Percentiles rank a stretch among this genome's conserved stretches.
Conservation (phyloP, 352 stramenopile species). For the Globisporangium sylvaticum region DNA sequence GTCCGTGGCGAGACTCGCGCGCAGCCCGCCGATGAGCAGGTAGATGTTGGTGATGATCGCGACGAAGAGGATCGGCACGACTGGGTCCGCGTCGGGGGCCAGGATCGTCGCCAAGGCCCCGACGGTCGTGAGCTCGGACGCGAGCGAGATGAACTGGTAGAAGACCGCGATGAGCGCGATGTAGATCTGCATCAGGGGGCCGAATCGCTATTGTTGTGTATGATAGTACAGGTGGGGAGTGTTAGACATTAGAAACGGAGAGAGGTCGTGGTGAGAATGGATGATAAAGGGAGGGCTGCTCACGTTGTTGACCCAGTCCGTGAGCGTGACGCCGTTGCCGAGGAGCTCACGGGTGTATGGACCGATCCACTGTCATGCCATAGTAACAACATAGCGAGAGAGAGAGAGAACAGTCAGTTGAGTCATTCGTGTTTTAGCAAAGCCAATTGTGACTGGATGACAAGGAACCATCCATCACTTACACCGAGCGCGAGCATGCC, state of each 20-base stretch:
- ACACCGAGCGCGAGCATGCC: slow-evolving; percentile 53
- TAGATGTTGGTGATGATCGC: slow-evolving; percentile 71
- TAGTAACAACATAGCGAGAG: not conserved
- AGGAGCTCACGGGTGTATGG: slow-evolving; percentile 57
- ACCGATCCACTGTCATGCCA: slow-evolving; percentile 30
- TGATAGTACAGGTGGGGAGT: not conserved
- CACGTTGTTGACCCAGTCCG: slow-evolving; percentile 56
- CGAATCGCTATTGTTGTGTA: slow-evolving; percentile 40
- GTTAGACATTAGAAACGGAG: not conserved
- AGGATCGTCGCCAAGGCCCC: slow-evolving; percentile 49
- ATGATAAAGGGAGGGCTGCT: not conserved
- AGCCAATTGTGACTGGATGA: not conserved
- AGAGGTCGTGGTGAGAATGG: not conserved
- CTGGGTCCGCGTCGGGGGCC: slow-evolving; percentile 38
- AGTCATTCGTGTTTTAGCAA: not conserved
- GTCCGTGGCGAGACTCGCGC: slow-evolving; percentile 68
- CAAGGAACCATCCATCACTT: not conserved
- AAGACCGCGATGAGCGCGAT: slow-evolving; percentile 64
- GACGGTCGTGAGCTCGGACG: slow-evolving; percentile 64
- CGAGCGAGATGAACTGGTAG: slow-evolving; percentile 81
- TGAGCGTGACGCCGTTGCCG: slow-evolving; percentile 69
- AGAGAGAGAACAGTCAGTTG: not conserved
- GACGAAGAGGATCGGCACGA: slow-evolving; percentile 58
- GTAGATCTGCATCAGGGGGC: slow-evolving; percentile 64
- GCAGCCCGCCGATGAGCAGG: slow-evolving; percentile 64